Base-by-base conservation (phyloP, 148 eudicot genomes). In the Polygonum aviculare region DNA sequence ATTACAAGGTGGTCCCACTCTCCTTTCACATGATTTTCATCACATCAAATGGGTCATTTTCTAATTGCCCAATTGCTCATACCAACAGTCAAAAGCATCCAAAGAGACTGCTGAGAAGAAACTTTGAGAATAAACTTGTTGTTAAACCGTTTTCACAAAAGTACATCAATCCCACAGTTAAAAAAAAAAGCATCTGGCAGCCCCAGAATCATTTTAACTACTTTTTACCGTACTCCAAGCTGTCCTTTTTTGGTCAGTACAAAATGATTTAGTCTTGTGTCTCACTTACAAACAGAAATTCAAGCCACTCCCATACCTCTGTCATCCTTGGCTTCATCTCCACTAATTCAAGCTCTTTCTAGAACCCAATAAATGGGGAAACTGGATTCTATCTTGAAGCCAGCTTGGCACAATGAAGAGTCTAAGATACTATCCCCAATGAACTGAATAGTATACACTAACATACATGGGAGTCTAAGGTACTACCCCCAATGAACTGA, bases 1-100 rank as follows among this genome's bases (percentile, higher is more conserved):
- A 67, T 38, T 45, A 44, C 75, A 44, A 72, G 44, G 54, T 72
- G 75, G 75, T 72, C 75, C 75, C 35, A 72, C 75, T 21, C 75
- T 36, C 26, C 45, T 7, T 41, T 72, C 75, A 72, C 75, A 72
- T 72, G 75, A 72, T 41, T 36, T 72, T 72, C 75, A 72, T 41
- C 33, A 44, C 50, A 72, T 44, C 75, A 72, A 44, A 69, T 21
- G 75, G 75, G 75, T 72, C 75, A 48, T 44, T 72, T 72, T 72
- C 75, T 41, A 45, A 72, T 41, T 72, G 51, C 51, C 74, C 74
- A 22, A 40, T 72, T 72, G 54, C 54, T 70, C 51, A 41, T 72
- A 41, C 44, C 51, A 72, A 48, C 15, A 72, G 35, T 44, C 72
- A 48, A 48, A 72, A 72, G 52, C 50, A 71, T 71, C 74, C 74